Base-by-base conservation (phyloP, 257 asterid species). In the Sherardia arvensis region DNA sequence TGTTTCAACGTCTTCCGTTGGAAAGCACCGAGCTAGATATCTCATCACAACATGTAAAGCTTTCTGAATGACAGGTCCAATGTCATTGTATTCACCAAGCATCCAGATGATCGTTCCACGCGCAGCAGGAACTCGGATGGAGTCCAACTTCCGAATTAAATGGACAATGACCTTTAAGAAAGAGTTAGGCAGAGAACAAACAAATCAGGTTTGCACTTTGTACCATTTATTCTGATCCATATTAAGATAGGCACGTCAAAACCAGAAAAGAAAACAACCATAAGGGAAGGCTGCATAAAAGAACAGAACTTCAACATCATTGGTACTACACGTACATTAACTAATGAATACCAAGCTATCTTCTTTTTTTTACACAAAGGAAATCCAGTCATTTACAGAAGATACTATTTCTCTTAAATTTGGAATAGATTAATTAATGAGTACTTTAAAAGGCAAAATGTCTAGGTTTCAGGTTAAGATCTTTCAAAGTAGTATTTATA, bases 21-120 rank as follows among this genome's bases (percentile, higher is more conserved):
- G 72, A 80, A 86, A 91, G 76, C 90, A 77, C 71, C 74, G 71
- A 15, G 94, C 95, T 73, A 91, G 87, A 81, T 88, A 86, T 75
- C 76, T 78, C 61, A 88, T 79, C 23, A 91, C 74, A 45, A 81
- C 78, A 63, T 93, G 90, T 54, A 85, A 71, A 80, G 90, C 74
- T 75, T 82, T 92, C 64, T 87, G 74, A 69, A 85, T 82, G 67
- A 79, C 73, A 68, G 29, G 43, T 61, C 95, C 99, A 59, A 78
- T 59, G 72, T 74, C 70, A 84, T 81, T 70, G 73, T 85, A 87
- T 74, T 93, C 96, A 21, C 97, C 97, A 80, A 93, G 64, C 96
- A 93, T 85, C 99, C 99, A 93, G 73, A 90, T 82, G 53, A 93
- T 81, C 87, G 83, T 81, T 61, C 95, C 95, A 69, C 99, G 97